These are phyloP conservation scores for Suhomyces taliae DNA, from an alignment of 1,139 yeast genomes.

Conservation along the genomic window DNA sequence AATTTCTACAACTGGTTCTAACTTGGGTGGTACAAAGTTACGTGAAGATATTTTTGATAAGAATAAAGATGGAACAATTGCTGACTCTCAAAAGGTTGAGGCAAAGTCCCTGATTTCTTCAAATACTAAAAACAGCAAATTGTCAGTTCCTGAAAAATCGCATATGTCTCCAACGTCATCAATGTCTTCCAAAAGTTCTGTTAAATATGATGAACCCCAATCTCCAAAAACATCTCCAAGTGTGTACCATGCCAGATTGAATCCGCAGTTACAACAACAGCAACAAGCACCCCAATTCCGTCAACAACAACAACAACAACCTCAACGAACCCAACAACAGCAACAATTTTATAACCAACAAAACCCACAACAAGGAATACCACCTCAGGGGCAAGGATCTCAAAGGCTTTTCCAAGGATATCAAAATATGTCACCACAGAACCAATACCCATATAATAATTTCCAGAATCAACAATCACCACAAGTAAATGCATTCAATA, in stretches of 20 bases:
- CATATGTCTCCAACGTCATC: conserved; percentile 39
- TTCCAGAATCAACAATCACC: conserved; percentile 8
- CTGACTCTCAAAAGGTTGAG: neutral
- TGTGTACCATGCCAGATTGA: conserved; percentile 18
- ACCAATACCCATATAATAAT: conserved; percentile 14
- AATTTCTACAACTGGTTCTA: conserved; percentile 5
- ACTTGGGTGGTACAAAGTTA: conserved; percentile 20
- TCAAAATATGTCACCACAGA: conserved; percentile 11
- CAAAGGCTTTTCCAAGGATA: conserved; percentile 17
- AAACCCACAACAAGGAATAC: conserved; percentile 7
- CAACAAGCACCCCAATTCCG: conserved; percentile 2
- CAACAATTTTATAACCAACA: conserved; percentile 13
- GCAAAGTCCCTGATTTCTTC: conserved; percentile 1
- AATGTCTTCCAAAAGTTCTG: conserved; percentile 34
- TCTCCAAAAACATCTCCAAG: conserved; percentile 46
- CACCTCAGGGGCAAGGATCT: conserved; percentile 14
- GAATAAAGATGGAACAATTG: conserved; percentile 6
- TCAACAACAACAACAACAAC: conserved; percentile 5
- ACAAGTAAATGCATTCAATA: conserved; percentile 4
- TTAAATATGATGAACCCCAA: conserved; percentile 39
- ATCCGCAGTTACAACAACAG: conserved; percentile 14
- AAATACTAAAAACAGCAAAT: conserved; percentile 4
- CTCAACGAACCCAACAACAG: conserved; percentile 12
- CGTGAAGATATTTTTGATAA: conserved; percentile 47
- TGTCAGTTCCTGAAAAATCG: conserved; percentile 16